A percentile compares a stretch with the other conserved stretches of the same genome.
These are phyloP conservation scores for Cutaneotrichosporon sp. DNA, from an alignment of 1,284 basidiomycete genomes.

Conservation along the genomic window DNA sequence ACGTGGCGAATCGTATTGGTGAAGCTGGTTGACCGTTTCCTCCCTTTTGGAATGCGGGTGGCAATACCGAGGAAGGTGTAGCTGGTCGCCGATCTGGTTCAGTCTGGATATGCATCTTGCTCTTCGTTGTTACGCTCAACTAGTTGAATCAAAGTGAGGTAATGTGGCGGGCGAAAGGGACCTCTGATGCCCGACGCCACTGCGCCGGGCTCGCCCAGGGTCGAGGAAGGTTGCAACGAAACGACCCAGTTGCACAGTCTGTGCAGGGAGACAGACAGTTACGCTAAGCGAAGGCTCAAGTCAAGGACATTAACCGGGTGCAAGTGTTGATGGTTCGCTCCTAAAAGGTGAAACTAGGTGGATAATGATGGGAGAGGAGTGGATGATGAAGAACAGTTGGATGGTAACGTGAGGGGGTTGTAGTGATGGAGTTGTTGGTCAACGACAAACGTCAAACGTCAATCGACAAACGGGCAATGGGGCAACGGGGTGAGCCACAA, in stretches of 20 bases:
- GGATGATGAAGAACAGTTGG: background rate
- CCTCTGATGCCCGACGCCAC: background rate
- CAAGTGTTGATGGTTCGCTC: background rate
- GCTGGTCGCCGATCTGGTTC: conserved; percentile 7
- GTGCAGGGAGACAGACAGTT: background rate
- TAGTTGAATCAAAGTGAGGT: background rate
- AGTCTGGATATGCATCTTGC: conserved; percentile 1
- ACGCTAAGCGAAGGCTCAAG: no score
- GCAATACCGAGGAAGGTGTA: conserved; percentile 7
- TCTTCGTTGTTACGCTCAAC: background rate
- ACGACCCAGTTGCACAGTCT: background rate
- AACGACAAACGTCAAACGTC: no score
- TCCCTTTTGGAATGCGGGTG: conserved; percentile 4
- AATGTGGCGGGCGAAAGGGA: background rate
- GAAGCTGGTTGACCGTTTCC: conserved; percentile 1
- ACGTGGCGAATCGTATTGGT: conserved; percentile 34
- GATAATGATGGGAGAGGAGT: background rate
- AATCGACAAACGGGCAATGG: no score
- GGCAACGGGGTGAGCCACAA: background rate
- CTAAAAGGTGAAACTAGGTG: background rate
- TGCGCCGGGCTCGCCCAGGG: background rate
- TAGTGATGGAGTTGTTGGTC: background rate
- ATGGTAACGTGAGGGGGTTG: background rate
- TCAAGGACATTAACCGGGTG: background rate
- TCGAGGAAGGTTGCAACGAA: background rate